Evolutionary conservation across 345 rosid genomes (phyloP).

Genomic region (Corymbia maculata): DNA sequence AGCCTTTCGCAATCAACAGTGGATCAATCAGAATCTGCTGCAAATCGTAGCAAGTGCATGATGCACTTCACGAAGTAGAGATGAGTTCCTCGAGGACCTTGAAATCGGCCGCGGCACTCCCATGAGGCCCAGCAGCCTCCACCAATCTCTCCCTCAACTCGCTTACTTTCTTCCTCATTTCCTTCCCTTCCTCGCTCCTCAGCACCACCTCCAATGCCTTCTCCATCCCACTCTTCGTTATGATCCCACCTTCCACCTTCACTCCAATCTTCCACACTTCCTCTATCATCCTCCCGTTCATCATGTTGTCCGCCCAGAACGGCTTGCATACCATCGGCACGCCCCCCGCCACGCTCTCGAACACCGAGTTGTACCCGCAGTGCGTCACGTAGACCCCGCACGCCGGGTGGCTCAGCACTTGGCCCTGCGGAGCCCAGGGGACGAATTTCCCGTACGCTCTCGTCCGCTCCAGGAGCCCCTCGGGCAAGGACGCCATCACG

Average conservation of each 20-base stretch:
- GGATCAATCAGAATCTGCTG: not conserved
- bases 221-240: constrained; percentile 17
- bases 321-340: too few species aligned
- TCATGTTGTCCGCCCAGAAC: too few species aligned
- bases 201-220: constrained; percentile 27
- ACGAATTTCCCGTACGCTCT: constrained; percentile 35
- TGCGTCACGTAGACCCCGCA: too few species aligned
- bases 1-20: too few species aligned
- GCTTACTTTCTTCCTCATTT: constrained; percentile 18
- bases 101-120: constrained; percentile 10
- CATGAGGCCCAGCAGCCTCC: constrained; percentile 14
- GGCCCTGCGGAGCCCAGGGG: constrained; percentile 47
- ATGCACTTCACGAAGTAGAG: not conserved
- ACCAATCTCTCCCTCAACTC: constrained; percentile 7
- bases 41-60: not conserved
- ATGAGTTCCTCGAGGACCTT: constrained; percentile 1
- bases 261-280: constrained; percentile 42
- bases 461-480: constrained; percentile 21
- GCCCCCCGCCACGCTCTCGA: too few species aligned
- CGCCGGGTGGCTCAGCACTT: constrained; percentile 3
- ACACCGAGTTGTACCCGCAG: too few species aligned
- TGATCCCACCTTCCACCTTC: constrained; percentile 12
- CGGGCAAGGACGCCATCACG: not conserved
- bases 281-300: constrained; percentile 35
- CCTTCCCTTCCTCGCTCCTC: constrained; percentile 16